These are phyloP conservation scores for Mesotaenium endlicherianum DNA, from an alignment of 139 green algal species.

Conservation along the genomic window DNA sequence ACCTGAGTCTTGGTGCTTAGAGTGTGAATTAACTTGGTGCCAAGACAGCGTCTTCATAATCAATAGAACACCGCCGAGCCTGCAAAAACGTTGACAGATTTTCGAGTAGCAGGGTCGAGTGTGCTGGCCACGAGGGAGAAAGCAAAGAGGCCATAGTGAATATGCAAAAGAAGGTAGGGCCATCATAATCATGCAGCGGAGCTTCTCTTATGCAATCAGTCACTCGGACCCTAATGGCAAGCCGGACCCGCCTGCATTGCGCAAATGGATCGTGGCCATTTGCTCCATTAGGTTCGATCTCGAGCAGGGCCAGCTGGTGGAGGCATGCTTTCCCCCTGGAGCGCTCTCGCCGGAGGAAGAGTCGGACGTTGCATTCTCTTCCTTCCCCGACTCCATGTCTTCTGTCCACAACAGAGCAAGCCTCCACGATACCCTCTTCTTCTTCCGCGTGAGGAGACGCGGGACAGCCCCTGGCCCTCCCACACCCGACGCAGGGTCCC, in stretches of 20 bases:
- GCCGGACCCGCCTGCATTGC: neutral
- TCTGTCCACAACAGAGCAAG: constrained; percentile 21
- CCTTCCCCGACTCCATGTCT: constrained; percentile 56
- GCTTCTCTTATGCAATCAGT: too few species aligned
- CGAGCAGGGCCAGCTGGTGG: constrained; percentile 45
- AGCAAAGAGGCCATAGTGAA: too few species aligned
- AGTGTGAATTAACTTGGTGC: too few species aligned
- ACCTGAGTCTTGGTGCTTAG: too few species aligned
- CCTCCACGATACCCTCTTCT: constrained; percentile 54
- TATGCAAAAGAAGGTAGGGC: too few species aligned
- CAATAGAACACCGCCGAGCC: too few species aligned
- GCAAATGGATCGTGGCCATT: constrained; percentile 34
- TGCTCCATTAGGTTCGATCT: constrained; percentile 47
- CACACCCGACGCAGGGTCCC: neutral
- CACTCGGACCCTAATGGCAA: too few species aligned
- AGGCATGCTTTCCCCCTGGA: constrained; percentile 42
- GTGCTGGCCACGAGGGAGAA: too few species aligned
- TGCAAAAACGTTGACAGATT: too few species aligned
- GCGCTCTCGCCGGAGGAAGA: constrained; percentile 47
- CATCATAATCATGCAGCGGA: too few species aligned
- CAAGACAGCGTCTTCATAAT: too few species aligned
- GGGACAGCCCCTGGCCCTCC: constrained; percentile 7
- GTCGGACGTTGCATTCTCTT: constrained; percentile 51
- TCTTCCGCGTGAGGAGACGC: constrained; percentile 52
- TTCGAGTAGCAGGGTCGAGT: too few species aligned